Percentiles rank a stretch among this genome's conserved stretches.
phyloP scores from a whole-genome alignment of 73 alveolate genomes.

The Paramecium pentaurelia region DNA sequence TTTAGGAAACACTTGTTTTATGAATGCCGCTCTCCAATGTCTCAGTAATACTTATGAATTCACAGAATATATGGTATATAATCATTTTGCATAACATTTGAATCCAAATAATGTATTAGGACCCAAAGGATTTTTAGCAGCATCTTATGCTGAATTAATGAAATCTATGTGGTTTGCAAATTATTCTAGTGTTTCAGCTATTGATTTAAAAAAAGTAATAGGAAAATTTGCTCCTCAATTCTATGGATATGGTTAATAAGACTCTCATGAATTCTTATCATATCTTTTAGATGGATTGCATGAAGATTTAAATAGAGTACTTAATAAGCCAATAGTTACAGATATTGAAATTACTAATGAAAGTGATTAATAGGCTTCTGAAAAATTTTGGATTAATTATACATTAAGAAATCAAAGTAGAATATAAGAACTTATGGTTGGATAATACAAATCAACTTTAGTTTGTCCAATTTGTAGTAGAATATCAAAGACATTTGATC shows the following conservation, averaged over 20 bases:
- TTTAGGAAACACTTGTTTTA: slow-evolving; percentile 82
- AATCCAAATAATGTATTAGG: slow-evolving; percentile 58
- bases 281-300: slow-evolving; percentile 78
- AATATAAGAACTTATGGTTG: slow-evolving; percentile 81
- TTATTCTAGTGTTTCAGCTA: slow-evolving; percentile 73
- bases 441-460: slow-evolving; percentile 76
- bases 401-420: slow-evolving; percentile 73
- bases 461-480: slow-evolving; percentile 79
- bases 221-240: slow-evolving; percentile 72
- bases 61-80: slow-evolving; percentile 62
- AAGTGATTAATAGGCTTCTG: slow-evolving; percentile 67
- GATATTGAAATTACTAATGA: slow-evolving; percentile 71
- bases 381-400: slow-evolving; percentile 76
- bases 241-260: slow-evolving; percentile 73
- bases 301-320: slow-evolving; percentile 79
- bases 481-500: slow-evolving; percentile 79
- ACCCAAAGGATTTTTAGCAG: slow-evolving; percentile 72
- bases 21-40: slow-evolving; percentile 81
- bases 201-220: slow-evolving; percentile 71
- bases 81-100: slow-evolving; percentile 26
- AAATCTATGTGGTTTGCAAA: slow-evolving; percentile 85
- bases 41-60: slow-evolving; percentile 76
- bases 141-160: slow-evolving; percentile 75
- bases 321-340: slow-evolving; percentile 75
- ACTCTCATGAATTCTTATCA: slow-evolving; percentile 84